Conservation (phyloP, 2,329 filamentous ascomycete species). For the Claviceps capensis region DNA sequence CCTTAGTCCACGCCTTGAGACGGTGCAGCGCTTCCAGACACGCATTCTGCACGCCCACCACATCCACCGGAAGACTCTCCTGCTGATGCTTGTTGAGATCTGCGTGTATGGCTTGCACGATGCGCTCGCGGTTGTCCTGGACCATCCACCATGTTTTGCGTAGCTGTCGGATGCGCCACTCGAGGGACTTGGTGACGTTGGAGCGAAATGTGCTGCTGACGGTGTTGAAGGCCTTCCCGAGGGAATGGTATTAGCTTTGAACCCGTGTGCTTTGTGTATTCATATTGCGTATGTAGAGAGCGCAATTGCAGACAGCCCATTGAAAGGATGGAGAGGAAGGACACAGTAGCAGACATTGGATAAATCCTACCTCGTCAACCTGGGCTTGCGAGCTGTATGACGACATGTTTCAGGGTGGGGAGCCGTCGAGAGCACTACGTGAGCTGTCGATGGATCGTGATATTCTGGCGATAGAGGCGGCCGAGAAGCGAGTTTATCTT, state of each 20-base stretch:
- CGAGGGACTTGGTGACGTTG: constrained; percentile 20
- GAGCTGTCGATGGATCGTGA: no score
- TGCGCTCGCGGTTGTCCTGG: constrained; percentile 22
- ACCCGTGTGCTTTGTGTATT: no score
- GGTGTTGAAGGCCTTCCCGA: constrained; percentile 3
- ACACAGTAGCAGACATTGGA: no score
- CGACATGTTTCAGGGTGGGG: no score
- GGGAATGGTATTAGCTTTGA: background rate
- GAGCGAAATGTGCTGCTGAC: constrained; percentile 5
- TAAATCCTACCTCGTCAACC: no score
- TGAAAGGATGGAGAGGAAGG: no score
- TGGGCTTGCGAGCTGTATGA: no score
- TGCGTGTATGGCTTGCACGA: constrained; percentile 18
- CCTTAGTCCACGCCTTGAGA: constrained; percentile 26
- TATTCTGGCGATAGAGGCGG: no score
- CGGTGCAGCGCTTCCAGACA: constrained; percentile 22
- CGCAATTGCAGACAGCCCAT: no score
- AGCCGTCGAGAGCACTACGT: no score
- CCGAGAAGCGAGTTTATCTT: no score
- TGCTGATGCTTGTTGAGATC: constrained; percentile 22
- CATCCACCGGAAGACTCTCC: constrained; percentile 20
- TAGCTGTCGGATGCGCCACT: constrained; percentile 27
- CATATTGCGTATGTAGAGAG: no score
- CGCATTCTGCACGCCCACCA: constrained; percentile 19
- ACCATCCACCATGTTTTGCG: constrained; percentile 28